Percentiles rank a stretch among this genome's conserved stretches.
Evolutionary conservation across 768 basidiomycete species (phyloP).

Genomic region (Boletus reticuloceps): DNA sequence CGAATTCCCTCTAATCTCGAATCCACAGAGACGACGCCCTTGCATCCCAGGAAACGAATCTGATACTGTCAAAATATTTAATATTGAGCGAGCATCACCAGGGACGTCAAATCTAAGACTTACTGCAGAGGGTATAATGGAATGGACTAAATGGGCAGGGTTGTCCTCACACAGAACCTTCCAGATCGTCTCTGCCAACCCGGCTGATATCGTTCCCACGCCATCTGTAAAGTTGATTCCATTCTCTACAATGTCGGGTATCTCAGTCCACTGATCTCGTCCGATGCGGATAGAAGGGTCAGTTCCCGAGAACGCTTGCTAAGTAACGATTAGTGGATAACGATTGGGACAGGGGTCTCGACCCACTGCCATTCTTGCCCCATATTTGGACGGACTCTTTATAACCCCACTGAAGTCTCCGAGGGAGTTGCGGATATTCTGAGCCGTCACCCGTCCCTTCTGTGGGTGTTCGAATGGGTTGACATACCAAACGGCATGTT

Average conservation of each 20-base stretch:
- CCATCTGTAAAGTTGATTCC: constrained; percentile 68
- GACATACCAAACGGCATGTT: constrained; percentile 85
- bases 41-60: constrained; percentile 81
- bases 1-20: constrained; percentile 47
- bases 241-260: constrained; percentile 52
- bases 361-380: constrained; percentile 64
- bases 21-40: constrained; percentile 78
- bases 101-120: constrained; percentile 24
- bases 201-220: constrained; percentile 72
- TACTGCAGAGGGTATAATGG: constrained; percentile 59
- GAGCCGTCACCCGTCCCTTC: constrained; percentile 48
- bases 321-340: constrained; percentile 8
- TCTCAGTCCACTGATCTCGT: constrained; percentile 57
- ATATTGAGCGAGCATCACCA: not conserved
- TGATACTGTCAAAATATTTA: constrained; percentile 48
- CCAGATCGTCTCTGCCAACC: constrained; percentile 62
- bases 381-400: constrained; percentile 70
- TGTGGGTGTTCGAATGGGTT: constrained; percentile 52
- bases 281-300: constrained; percentile 65
- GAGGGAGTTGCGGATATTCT: constrained; percentile 56
- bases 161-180: constrained; percentile 45
- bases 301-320: constrained; percentile 81
- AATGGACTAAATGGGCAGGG: constrained; percentile 30
- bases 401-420: constrained; percentile 67
- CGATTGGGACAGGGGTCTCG: not conserved